Evolutionary conservation across 2,329 filamentous ascomycete species (phyloP), one percentile per base, ranked within the genome.

Genomic region (Ilyonectria robusta): DNA sequence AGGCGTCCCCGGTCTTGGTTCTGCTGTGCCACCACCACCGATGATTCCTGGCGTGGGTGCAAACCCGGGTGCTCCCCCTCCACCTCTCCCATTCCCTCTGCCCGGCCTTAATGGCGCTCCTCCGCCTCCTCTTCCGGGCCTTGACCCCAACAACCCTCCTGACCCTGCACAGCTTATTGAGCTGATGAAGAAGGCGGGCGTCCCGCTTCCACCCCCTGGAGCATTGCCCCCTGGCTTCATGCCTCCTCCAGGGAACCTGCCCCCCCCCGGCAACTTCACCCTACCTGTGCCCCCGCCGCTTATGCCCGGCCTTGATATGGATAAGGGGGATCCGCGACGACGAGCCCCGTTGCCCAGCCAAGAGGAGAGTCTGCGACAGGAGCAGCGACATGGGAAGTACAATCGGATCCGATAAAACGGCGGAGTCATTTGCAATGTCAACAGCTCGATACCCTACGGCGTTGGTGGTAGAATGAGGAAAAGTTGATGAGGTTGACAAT

Each of bases 341-440:
- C 86, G 92, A 67, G 93, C 88, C 6, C 94, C 93, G 9, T 81
- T 97, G 48, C 94, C 94, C 0, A 95, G 93, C 77, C 94, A 97
- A 81, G 90, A 93, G 77, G 94, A 96, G 78, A 95, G 93, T 73
- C 81, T 97, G 73, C 88, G 91, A 72, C 89, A 92, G 79, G 93
- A 95, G 80, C 94, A 95, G 84, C 87, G 87, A 62, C 84, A 84
- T 60, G 89, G 89, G 4, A 85, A 90, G 69, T 91, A 89, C 74
- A 91, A 88, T 17, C 80, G 87, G 56, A 78, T 83, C 29, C 81
- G 85, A 54, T 88, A 85, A 74, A 31, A 21, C 29, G 23, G 21
- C 53, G 29, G 11, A 9, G 8, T 5, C 47, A 19, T 31, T 63
- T 58, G 59, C 37, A 58, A 59, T 48, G 37, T 66, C 70, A 64